Percentiles rank a stretch among this genome's conserved stretches.
These are phyloP conservation scores for Parsonsia alboflavescens DNA, from an alignment of 257 asterid species.

Conservation along the genomic window DNA sequence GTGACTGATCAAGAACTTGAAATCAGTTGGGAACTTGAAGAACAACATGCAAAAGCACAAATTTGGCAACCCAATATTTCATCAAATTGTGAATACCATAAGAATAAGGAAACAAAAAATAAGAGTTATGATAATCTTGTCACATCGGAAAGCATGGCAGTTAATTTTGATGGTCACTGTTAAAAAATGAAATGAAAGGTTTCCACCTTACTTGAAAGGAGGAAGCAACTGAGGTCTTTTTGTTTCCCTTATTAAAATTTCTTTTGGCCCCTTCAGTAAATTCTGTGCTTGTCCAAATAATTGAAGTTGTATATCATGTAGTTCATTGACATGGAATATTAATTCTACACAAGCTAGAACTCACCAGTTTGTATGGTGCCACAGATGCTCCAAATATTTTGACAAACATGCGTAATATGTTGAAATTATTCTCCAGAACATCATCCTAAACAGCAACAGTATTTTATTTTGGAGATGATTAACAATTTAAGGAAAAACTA, in stretches of 20 bases:
- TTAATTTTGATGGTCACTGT: no score
- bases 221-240: no score
- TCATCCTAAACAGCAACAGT: slow-evolving; percentile 50
- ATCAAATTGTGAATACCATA: no score
- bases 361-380: slow-evolving; percentile 81
- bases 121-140: no score
- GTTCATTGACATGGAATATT: neutral
- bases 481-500: neutral
- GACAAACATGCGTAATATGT: slow-evolving; percentile 79
- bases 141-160: no score
- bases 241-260: neutral
- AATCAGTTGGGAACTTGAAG: no score
- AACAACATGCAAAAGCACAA: no score
- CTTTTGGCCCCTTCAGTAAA: neutral
- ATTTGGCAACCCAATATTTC: no score
- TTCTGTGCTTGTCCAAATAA: neutral
- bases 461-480: slow-evolving; percentile 6
- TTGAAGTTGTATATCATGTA: neutral
- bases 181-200: no score
- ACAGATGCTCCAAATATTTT: slow-evolving; percentile 68
- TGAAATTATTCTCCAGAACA: slow-evolving; percentile 69
- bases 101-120: no score
- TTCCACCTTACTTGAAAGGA: no score
- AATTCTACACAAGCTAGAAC: slow-evolving; percentile 15
- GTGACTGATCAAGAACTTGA: no score